These are phyloP conservation scores for Colletotrichum sp. DNA, from an alignment of 2,329 filamentous ascomycete species.

Conservation along the genomic window DNA sequence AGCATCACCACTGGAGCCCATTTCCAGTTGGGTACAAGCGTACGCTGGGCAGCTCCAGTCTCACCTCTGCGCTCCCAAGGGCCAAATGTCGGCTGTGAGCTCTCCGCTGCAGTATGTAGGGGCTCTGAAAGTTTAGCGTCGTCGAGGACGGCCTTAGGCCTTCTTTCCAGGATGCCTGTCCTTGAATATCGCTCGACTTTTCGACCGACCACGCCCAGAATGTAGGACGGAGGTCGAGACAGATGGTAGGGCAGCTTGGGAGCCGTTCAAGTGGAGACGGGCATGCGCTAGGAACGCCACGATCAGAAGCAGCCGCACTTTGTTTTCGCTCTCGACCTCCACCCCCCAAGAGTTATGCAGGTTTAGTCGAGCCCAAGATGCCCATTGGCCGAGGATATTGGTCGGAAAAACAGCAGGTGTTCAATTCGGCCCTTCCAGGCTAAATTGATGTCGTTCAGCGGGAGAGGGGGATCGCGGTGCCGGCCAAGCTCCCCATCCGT, in stretches of 20 bases:
- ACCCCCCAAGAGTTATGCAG: background rate
- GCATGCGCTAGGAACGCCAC: slow-evolving; percentile 9
- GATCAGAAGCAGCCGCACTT: slow-evolving; percentile 32
- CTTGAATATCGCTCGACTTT: background rate
- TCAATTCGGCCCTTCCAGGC: slow-evolving; percentile 47
- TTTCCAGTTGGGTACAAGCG: background rate
- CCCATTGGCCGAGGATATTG: slow-evolving; percentile 34
- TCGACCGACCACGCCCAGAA: background rate
- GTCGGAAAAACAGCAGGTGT: slow-evolving; percentile 39
- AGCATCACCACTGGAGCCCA: slow-evolving; percentile 7
- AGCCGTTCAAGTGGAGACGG: slow-evolving; percentile 8
- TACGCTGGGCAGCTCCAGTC: background rate
- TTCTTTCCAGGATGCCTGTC: background rate
- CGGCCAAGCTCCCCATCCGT: slow-evolving; percentile 5
- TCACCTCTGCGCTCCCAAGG: background rate
- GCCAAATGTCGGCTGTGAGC: background rate
- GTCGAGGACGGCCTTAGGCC: background rate
- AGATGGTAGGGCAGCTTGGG: background rate
- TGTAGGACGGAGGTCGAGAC: background rate
- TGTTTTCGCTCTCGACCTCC: slow-evolving; percentile 28
- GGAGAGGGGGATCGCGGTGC: slow-evolving; percentile 16
- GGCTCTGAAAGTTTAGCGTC: background rate
- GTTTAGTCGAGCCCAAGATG: background rate
- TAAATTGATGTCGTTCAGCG: slow-evolving; percentile 39
- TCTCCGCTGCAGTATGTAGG: background rate